These are phyloP conservation scores for Trichopus zeylanicus DNA, from an alignment of 116 monocot genomes.

Conservation along the genomic window DNA sequence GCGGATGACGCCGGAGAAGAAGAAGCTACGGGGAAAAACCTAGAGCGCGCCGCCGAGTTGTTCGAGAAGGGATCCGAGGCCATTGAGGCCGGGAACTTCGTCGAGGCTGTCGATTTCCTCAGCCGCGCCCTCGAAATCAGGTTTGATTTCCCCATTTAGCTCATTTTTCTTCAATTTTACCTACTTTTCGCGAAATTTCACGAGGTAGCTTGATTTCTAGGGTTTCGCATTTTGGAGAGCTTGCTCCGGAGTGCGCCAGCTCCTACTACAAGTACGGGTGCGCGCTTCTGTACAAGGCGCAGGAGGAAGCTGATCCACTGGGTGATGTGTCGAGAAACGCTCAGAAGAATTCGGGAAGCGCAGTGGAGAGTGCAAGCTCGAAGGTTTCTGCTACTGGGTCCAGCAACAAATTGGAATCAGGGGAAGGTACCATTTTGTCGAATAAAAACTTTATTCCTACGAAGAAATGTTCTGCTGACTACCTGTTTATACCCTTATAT, in stretches of 20 bases:
- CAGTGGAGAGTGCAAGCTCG: conserved; percentile 26
- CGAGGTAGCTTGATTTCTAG: conserved; percentile 32
- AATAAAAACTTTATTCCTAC: too few relatives aligned
- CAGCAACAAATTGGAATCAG: conserved; percentile 11
- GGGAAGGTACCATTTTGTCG: conserved; percentile 19
- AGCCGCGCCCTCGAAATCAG: conserved; percentile 91
- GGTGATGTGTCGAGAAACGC: conserved; percentile 46
- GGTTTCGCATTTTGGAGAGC: conserved; percentile 76
- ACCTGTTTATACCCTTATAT: too few relatives aligned
- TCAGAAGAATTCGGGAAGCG: conserved; percentile 9
- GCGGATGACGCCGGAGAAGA: background rate
- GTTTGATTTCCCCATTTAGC: conserved; percentile 29
- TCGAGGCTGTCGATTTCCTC: conserved; percentile 77
- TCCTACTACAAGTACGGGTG: conserved; percentile 87
- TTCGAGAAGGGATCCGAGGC: conserved; percentile 77
- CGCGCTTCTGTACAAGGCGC: conserved; percentile 79
- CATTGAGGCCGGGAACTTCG: conserved; percentile 54
- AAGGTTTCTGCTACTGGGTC: conserved; percentile 20
- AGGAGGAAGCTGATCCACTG: conserved; percentile 87
- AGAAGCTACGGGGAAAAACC: conserved; percentile 19
- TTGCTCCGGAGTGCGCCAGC: conserved; percentile 69
- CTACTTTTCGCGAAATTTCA: background rate
- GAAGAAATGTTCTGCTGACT: too few relatives aligned
- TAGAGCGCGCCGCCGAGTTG: conserved; percentile 52
- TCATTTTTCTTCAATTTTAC: too few relatives aligned